phyloP scores from a whole-genome alignment of 2,329 filamentous ascomycete species.

The Talaromyces amestolkiae region DNA sequence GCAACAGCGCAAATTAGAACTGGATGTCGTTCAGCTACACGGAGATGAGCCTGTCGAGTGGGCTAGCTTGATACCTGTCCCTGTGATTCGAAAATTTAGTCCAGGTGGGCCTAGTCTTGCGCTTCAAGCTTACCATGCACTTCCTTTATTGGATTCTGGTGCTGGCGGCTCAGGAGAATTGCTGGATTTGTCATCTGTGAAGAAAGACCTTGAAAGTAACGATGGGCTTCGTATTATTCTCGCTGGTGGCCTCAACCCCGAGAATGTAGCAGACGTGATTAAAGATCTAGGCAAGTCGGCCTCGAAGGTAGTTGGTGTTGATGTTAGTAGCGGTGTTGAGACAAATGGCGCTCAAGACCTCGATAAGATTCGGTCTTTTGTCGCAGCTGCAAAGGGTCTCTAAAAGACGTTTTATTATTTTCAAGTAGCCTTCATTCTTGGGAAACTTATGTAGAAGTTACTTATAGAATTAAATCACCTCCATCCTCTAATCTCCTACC shows the following conservation, averaged over 20 bases:
- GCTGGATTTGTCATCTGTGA: constrained; percentile 70
- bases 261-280: constrained; percentile 71
- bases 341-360: constrained; percentile 75
- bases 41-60: constrained; percentile 91
- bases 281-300: constrained; percentile 59
- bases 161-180: constrained; percentile 76
- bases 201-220: constrained; percentile 64
- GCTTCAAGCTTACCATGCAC: constrained; percentile 73
- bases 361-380: constrained; percentile 76
- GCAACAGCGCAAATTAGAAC: constrained; percentile 69
- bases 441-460: background rate
- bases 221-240: constrained; percentile 71
- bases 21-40: constrained; percentile 91
- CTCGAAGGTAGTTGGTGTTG: constrained; percentile 72
- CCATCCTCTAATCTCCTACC: background rate
- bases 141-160: constrained; percentile 84
- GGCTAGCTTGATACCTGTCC: constrained; percentile 83
- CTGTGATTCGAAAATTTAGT: constrained; percentile 82
- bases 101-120: constrained; percentile 71
- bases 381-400: constrained; percentile 67
- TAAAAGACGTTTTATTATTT: constrained; percentile 8
- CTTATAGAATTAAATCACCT: background rate
- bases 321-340: constrained; percentile 94
- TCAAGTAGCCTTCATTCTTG: background rate
- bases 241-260: constrained; percentile 78